These are phyloP conservation scores for Cladobotryum mycophilum DNA, from an alignment of 2,329 filamentous ascomycete species.

Conservation along the genomic window DNA sequence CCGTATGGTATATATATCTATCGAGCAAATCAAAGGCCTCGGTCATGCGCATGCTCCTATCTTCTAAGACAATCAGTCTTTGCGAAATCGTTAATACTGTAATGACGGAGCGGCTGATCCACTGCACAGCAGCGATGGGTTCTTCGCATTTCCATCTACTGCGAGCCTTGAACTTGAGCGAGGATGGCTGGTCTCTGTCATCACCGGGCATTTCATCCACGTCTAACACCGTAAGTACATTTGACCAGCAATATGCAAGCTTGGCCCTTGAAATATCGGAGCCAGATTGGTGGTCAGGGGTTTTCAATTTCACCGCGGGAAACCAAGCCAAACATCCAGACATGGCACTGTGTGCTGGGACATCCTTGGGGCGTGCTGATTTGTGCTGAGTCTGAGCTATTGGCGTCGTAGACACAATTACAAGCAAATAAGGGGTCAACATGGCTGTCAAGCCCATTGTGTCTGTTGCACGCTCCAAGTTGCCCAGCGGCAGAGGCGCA, in stretches of 20 bases:
- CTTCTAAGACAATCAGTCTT: constrained; percentile 85
- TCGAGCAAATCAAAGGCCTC: constrained; percentile 90
- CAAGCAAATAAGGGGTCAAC: constrained; percentile 88
- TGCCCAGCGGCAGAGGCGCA: constrained; percentile 84
- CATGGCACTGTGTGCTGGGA: constrained; percentile 82
- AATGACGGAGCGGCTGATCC: constrained; percentile 89
- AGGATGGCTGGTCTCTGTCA: constrained; percentile 71
- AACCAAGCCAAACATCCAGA: constrained; percentile 97
- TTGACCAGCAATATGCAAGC: constrained; percentile 97
- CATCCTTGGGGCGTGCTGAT: constrained; percentile 81
- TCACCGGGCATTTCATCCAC: constrained; percentile 65
- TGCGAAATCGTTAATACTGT: constrained; percentile 92
- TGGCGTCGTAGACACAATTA: constrained; percentile 95
- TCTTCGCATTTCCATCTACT: constrained; percentile 92
- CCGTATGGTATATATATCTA: constrained; percentile 85
- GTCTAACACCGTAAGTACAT: constrained; percentile 89
- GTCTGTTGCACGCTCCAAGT: constrained; percentile 83
- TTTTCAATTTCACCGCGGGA: constrained; percentile 86
- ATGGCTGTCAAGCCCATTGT: constrained; percentile 86
- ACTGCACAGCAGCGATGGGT: constrained; percentile 92
- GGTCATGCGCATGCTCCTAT: constrained; percentile 80
- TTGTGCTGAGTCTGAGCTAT: constrained; percentile 97
- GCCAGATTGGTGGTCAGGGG: constrained; percentile 58
- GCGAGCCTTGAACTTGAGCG: constrained; percentile 71
- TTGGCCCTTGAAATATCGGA: constrained; percentile 74